Conservation (phyloP, 495 filamentous ascomycete genomes). For the Neurospora sp. region DNA sequence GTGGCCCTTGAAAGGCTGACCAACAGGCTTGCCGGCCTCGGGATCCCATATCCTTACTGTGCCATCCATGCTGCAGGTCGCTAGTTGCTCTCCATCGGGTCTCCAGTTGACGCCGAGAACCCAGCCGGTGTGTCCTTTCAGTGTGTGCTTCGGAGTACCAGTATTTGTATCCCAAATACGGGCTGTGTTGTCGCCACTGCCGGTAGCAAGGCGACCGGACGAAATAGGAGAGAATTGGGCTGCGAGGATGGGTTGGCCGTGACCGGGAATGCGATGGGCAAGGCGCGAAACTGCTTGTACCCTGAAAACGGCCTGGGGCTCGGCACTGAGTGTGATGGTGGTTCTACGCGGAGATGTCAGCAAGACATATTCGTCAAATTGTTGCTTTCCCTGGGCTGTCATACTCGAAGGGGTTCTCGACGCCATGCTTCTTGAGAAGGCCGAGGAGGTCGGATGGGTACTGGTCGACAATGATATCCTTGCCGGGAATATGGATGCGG, state of each 20-base stretch:
- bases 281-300: slow-evolving; percentile 88
- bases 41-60: slow-evolving; percentile 86
- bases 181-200: slow-evolving; percentile 85
- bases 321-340: slow-evolving; percentile 63
- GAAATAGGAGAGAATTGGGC: slow-evolving; percentile 78
- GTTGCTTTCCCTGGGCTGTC: no score
- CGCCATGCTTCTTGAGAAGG: slow-evolving; percentile 38
- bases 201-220: slow-evolving; percentile 75
- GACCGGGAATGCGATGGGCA: slow-evolving; percentile 78
- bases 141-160: slow-evolving; percentile 75
- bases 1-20: slow-evolving; percentile 76
- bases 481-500: slow-evolving; percentile 52
- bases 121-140: slow-evolving; percentile 92
- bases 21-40: slow-evolving; percentile 65
- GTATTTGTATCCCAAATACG: slow-evolving; percentile 95
- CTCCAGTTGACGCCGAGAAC: slow-evolving; percentile 82
- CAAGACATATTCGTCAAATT: background rate
- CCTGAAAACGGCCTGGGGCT: slow-evolving; percentile 88
- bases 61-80: slow-evolving; percentile 91
- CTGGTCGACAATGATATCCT: slow-evolving; percentile 57
- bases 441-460: slow-evolving; percentile 49
- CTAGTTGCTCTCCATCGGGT: slow-evolving; percentile 70
- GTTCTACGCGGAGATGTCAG: slow-evolving; percentile 12
- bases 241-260: slow-evolving; percentile 84
- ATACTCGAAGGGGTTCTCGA: slow-evolving; percentile 37